Base-by-base conservation (phyloP, 441 rosid genomes). In the Populus hybrid region DNA sequence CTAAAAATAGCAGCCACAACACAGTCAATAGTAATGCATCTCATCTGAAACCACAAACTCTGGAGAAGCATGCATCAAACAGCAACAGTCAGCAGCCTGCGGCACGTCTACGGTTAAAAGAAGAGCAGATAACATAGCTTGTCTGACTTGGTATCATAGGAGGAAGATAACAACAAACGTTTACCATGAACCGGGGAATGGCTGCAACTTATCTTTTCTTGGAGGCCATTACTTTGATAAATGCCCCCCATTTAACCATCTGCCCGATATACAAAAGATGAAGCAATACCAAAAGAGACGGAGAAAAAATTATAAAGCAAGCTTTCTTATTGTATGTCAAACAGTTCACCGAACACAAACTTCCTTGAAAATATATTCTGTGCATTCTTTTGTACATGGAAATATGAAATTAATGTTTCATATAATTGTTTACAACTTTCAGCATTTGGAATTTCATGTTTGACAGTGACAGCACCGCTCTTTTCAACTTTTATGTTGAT, bases 1-100 rank as follows among this genome's bases (percentile, higher is more conserved):
- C 94, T 72, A 92, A 81, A 85, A 85, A 83, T 61, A 91, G 92
- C 75, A 93, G 89, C 84, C 99, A 91, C 80, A 84, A 77, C 28
- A 81, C 88, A 4, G 87, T 85, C 76, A 88, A 82, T 67, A 78
- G 82, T 1, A 79, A 69, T 66, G 76, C 87, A 30, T 85, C 89
- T 38, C 90, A 87, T 67, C 75, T 73, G 63, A 87, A 85, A 82
- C 79, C 82, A 42, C 88, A 83, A 0, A 85, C 79, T 35, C 71
- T 71, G 12, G 82, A 78, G 64, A 80, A 78, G 66, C 79, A 71
- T 76, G 85, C 87, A 46, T 69, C 70, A 21, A 64, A 76, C 34
- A 79, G 38, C 81, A 85, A 80, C 67, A 79, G 79, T 75, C 89
- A 79, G 46, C 97, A 85, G 83, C 89, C 88, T 0, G 74, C 85